Base-by-base conservation (phyloP, 2,329 filamentous ascomycete species). In the Cordyceps javanica region DNA sequence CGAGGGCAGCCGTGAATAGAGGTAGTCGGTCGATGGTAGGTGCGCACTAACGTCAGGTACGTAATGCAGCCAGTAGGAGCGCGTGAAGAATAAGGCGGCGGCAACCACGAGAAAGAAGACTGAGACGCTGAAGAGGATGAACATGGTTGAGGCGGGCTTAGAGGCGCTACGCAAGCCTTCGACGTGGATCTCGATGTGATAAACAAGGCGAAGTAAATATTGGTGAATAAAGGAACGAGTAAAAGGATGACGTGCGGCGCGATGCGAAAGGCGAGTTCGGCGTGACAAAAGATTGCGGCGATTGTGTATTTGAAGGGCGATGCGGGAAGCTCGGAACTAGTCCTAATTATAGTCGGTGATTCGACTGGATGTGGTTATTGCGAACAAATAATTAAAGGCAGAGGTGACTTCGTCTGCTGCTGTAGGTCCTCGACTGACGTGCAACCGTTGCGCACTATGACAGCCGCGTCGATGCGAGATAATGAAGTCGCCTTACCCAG, bases 71-170 rank as follows among this genome's bases (percentile, higher is more conserved):
- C 94, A 97, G 74, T 79, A 80, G 58, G 80, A 72, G 64, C 93
- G 90, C 58, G 89, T 93, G 64, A 94, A 76, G 80, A 91, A 96
- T 66, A 94, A 85, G 59, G 78, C 83, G 57, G 90, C 94, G 60
- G 86, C 87, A 63, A 82, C 68, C 65, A 92, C 68, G 67, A 96
- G 79, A 69, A 89, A 80, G 65, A 87, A 72, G 70, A 96, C 82
- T 67, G 83, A 84, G 62, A 92, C 71, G 65, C 83, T 85, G 77
- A 91, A 96, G 75, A 96, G 83, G 62, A 95, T 70, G 77, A 92
- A 94, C 90, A 95, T 96, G 65, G 73, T 70, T 66, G 48, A 42
- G 39, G 46, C 26, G 30, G 48, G 44, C 36, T 42, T 44, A 36
- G 34, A 25, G 39, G 49, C 36, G 14, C 14, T 34, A 21, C 41